phyloP scores from a whole-genome alignment of 2,329 filamentous ascomycete species.

The Sporothrix pallida region DNA sequence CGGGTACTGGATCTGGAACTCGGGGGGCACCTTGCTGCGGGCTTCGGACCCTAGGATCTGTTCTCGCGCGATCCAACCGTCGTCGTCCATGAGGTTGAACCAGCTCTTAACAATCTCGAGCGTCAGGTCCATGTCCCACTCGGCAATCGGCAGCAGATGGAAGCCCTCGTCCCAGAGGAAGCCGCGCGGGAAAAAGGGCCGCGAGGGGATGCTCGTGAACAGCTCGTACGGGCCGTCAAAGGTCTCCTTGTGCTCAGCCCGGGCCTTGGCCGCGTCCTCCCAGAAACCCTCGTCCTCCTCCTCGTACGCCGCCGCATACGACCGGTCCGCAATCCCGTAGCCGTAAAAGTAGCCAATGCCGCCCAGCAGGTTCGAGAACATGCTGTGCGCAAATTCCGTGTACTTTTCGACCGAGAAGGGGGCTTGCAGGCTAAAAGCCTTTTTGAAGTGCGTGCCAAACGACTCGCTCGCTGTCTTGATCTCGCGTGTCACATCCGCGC shows the following conservation, averaged over 20 bases:
- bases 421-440: conserved; percentile 72
- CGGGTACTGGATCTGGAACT: conserved; percentile 95
- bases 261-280: conserved; percentile 85
- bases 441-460: conserved; percentile 77
- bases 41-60: conserved; percentile 93
- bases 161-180: conserved; percentile 99
- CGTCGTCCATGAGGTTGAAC: conserved; percentile 94
- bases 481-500: conserved; percentile 70
- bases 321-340: conserved; percentile 84
- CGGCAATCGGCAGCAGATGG: conserved; percentile 85
- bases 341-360: conserved; percentile 97
- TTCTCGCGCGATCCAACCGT: conserved; percentile 96
- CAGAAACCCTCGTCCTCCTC: conserved; percentile 96
- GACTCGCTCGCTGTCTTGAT: conserved; percentile 68
- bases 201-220: conserved; percentile 88
- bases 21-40: conserved; percentile 87
- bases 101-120: conserved; percentile 90
- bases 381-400: conserved; percentile 78
- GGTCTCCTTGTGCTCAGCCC: conserved; percentile 69
- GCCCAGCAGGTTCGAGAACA: conserved; percentile 93
- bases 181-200: conserved; percentile 93
- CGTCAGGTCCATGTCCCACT: conserved; percentile 91
- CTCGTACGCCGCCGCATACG: conserved; percentile 89
- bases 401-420: conserved; percentile 75
- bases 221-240: conserved; percentile 85